Evolutionary conservation across 768 basidiomycete species (phyloP), one percentile per base, ranked within the genome.

Genomic region (Dioszegia hungarica): DNA sequence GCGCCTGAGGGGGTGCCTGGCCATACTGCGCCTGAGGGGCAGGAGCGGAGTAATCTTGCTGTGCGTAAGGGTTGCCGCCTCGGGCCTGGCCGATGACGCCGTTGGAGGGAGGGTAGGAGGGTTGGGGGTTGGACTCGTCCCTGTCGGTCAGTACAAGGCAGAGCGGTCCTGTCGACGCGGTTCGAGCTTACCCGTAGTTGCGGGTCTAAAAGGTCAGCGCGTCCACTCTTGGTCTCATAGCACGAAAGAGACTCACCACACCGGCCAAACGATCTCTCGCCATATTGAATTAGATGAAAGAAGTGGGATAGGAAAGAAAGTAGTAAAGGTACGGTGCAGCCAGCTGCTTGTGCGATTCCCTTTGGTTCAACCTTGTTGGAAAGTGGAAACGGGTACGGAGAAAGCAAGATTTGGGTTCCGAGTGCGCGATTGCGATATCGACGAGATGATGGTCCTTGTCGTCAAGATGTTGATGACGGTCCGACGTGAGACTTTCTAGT

Each of bases 181-280:
- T 4, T 24, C 37, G 28, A 5, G 55, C 68, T 36, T 27, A 70
- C 66, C 72, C 70, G 46, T 72, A 70, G 40, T 59, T 62, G 27
- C 59, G 66, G 60, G 66, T 62, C 63, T 64, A 45, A n/a, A 37
- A 34, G 25, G 29, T 31, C 20, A 47, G 56, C 49, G 41, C 39
- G 39, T 17, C n/a, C n/a, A n/a, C n/a, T n/a, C n/a, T n/a, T n/a
- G n/a, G n/a, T 4, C 10, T 33, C 2, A 31, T 28, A 31, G 27
- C 3, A 31, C 19, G 12, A 33, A 36, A 56, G 31, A 38, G 17
- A 68, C 68, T 64, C 54, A 77, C 75, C 40, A 69, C 70, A 47
- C 67, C 72, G 44, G 74, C 90, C 63, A 93, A 82, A 81, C 90
- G 84, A 80, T 93, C 90, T 83, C 90, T 85, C 63, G 90, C 88